phyloP scores from a whole-genome alignment of 2,329 filamentous ascomycete species.

The Ceratocystiopsis sp. region DNA sequence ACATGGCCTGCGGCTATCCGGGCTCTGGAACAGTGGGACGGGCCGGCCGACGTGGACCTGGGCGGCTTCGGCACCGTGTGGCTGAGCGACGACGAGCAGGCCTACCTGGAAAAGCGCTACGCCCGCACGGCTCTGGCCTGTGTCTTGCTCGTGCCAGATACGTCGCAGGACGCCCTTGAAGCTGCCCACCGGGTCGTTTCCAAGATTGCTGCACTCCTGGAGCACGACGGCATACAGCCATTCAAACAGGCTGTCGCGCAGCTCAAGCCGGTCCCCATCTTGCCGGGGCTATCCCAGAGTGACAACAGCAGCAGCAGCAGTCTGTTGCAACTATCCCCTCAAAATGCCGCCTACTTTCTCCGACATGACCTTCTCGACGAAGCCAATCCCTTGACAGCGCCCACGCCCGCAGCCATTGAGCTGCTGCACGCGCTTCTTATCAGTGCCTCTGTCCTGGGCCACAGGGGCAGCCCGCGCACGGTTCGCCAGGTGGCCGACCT shows the following conservation, averaged over 20 bases:
- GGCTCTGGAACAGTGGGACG: constrained; percentile 55
- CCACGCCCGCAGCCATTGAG: constrained; percentile 34
- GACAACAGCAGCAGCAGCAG: too few relatives aligned
- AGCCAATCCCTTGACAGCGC: constrained; percentile 48
- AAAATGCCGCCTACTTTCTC: constrained; percentile 24
- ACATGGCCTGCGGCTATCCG: constrained; percentile 46
- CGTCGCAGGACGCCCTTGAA: constrained; percentile 38
- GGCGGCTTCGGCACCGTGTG: constrained; percentile 40
- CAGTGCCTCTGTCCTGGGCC: constrained; percentile 39
- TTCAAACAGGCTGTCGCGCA: constrained; percentile 13
- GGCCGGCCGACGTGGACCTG: constrained; percentile 52
- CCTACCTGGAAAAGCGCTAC: constrained; percentile 45
- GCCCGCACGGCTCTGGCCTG: constrained; percentile 50
- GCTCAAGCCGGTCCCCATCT: too few relatives aligned
- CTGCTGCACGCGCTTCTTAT: constrained; percentile 47
- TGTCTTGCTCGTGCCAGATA: constrained; percentile 48
- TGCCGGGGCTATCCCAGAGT: too few relatives aligned
- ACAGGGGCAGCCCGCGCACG: constrained; percentile 30
- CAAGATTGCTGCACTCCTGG: constrained; percentile 42
- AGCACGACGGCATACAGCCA: constrained; percentile 38
- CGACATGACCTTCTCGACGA: constrained; percentile 37
- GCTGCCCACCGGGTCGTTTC: constrained; percentile 43
- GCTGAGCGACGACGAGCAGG: constrained; percentile 42
- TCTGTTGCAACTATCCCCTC: constrained; percentile 9
- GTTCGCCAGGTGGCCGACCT: constrained; percentile 43